Percentiles rank a stretch among this genome's conserved stretches.
Conservation (phyloP, 805 yeast species). For the Komagataella phaffii region DNA sequence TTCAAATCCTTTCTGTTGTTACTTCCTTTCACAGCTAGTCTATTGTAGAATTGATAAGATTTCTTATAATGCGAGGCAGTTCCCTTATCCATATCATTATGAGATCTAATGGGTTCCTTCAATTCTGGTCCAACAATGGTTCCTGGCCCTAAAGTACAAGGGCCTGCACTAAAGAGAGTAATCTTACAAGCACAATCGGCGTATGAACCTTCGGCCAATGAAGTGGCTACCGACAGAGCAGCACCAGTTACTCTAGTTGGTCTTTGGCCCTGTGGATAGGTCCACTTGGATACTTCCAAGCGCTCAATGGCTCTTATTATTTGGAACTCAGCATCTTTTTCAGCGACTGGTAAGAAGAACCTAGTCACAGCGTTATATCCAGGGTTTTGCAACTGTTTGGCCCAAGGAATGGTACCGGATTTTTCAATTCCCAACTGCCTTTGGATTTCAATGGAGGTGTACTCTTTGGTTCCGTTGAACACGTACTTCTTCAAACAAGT, state of each 20-base stretch:
- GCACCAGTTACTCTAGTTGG: conserved; percentile 89
- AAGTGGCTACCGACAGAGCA: conserved; percentile 76
- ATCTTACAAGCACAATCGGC: conserved; percentile 82
- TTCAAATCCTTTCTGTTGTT: conserved; percentile 22
- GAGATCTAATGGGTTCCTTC: conserved; percentile 95
- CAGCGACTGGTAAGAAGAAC: conserved; percentile 20
- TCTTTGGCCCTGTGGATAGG: conserved; percentile 70
- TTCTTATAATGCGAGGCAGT: conserved; percentile 77
- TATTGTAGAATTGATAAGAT: conserved; percentile 72
- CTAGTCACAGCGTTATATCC: conserved; percentile 23
- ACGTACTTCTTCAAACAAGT: conserved; percentile 64
- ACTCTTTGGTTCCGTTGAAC: conserved; percentile 84
- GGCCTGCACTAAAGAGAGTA: conserved; percentile 87
- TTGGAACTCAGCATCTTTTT: conserved; percentile 57
- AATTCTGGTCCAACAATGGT: conserved; percentile 82
- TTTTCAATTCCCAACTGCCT: conserved; percentile 21
- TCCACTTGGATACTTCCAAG: conserved; percentile 55
- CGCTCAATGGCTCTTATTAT: conserved; percentile 69
- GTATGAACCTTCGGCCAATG: conserved; percentile 69
- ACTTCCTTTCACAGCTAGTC: conserved; percentile 59
- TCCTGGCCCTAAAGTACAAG: conserved; percentile 92
- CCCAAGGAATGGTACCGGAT: conserved; percentile 21
- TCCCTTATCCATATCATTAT: conserved; percentile 90
- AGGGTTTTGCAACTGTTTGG: conserved; percentile 22
- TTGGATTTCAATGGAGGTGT: conserved; percentile 25